Percentiles rank a stretch among this genome's conserved stretches.
Conservation (phyloP, 202 grass and related monocot species). For the Panicum hallii region DNA sequence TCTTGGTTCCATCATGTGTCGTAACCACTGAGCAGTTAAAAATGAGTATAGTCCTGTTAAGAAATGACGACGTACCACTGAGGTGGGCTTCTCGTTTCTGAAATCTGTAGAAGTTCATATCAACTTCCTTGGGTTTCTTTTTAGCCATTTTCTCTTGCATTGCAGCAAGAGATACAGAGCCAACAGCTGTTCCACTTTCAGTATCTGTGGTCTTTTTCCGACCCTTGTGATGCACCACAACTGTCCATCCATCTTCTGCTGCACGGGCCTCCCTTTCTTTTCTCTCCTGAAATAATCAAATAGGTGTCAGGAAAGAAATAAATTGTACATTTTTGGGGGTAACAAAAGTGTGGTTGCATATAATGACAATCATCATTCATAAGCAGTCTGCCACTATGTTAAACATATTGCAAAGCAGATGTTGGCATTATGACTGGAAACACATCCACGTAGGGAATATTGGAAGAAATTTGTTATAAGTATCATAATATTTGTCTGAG, state of each 20-base stretch:
- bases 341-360: background rate
- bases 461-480: constrained; percentile 1
- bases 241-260: constrained; percentile 96
- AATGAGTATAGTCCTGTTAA: background rate
- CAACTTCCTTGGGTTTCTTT: constrained; percentile 83
- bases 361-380: background rate
- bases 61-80: constrained; percentile 61
- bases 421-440: background rate
- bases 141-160: constrained; percentile 86
- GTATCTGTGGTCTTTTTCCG: constrained; percentile 93
- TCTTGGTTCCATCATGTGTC: constrained; percentile 6
- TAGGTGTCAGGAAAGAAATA: constrained; percentile 21
- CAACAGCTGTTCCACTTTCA: constrained; percentile 87
- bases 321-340: background rate
- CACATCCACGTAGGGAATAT: background rate
- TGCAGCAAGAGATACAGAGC: constrained; percentile 82
- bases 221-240: constrained; percentile 92
- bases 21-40: constrained; percentile 14
- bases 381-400: constrained; percentile 15
- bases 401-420: constrained; percentile 13
- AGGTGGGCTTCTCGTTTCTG: constrained; percentile 81
- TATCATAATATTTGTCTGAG: background rate
- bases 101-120: constrained; percentile 81
- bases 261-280: constrained; percentile 75
- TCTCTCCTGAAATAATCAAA: constrained; percentile 75